Conservation (phyloP, 2,329 filamentous ascomycete species). For the Penicillium expansum region DNA sequence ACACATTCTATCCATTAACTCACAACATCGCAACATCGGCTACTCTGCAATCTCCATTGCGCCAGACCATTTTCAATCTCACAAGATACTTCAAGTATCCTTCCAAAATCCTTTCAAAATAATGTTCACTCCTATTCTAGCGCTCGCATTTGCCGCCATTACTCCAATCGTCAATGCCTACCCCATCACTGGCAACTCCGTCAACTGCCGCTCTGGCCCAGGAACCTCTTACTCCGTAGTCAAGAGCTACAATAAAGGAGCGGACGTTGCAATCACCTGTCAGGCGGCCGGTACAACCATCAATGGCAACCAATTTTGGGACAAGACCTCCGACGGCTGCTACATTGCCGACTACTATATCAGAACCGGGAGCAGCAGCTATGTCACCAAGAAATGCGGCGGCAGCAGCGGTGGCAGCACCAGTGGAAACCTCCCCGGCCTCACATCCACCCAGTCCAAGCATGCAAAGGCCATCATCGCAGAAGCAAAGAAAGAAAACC, state of each 20-base stretch:
- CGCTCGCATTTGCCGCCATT: conserved; percentile 7
- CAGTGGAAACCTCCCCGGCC: conserved; percentile 16
- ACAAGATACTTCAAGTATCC: not conserved
- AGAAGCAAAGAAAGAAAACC: conserved; percentile 17
- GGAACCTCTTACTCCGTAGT: conserved; percentile 18
- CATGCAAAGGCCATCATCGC: too few relatives aligned
- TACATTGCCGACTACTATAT: conserved; percentile 23
- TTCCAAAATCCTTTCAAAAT: not conserved
- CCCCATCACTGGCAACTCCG: conserved; percentile 11
- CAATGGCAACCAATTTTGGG: conserved; percentile 18
- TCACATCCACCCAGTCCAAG: conserved; percentile 17
- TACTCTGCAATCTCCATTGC: not conserved
- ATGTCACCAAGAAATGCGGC: conserved; percentile 16
- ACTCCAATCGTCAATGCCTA: conserved; percentile 11
- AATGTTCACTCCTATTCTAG: conserved; percentile 6
- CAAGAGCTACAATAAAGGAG: conserved; percentile 14
- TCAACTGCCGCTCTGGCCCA: conserved; percentile 21
- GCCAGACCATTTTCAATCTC: not conserved
- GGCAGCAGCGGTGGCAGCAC: not conserved
- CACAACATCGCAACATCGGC: not conserved
- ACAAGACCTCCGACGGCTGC: conserved; percentile 21
- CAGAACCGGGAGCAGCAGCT: conserved; percentile 14
- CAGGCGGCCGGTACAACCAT: conserved; percentile 11
- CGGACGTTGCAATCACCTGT: conserved; percentile 14
- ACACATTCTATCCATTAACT: not conserved